These are phyloP conservation scores for Suillus bovinus DNA, from an alignment of 768 basidiomycete genomes.

Conservation along the genomic window DNA sequence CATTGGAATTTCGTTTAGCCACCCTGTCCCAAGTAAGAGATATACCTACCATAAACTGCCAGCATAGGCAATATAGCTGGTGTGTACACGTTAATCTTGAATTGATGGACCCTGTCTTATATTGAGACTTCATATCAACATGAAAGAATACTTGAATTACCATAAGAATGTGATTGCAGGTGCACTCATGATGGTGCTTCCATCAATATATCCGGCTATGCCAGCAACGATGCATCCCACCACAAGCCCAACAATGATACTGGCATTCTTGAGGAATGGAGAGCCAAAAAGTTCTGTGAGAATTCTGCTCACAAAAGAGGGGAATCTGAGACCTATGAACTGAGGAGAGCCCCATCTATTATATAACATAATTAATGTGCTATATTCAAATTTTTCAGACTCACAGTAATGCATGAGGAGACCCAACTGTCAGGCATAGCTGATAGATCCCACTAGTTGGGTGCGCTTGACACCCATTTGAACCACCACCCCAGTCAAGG, in stretches of 20 bases:
- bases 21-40: slow-evolving; percentile 31
- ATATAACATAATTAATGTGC: neutral
- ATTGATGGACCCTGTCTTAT: slow-evolving; percentile 49
- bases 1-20: slow-evolving; percentile 11
- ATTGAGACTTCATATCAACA: neutral
- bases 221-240: slow-evolving; percentile 3
- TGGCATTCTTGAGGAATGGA: slow-evolving; percentile 81
- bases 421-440: slow-evolving; percentile 70
- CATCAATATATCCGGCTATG: slow-evolving; percentile 57
- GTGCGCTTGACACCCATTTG: slow-evolving; percentile 64
- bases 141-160: slow-evolving; percentile 30
- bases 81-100: slow-evolving; percentile 75
- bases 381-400: slow-evolving; percentile 19
- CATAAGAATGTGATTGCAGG: slow-evolving; percentile 85
- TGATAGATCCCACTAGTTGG: slow-evolving; percentile 66
- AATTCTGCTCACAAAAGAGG: slow-evolving; percentile 76
- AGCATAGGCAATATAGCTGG: slow-evolving; percentile 66
- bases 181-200: slow-evolving; percentile 59
- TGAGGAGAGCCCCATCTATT: slow-evolving; percentile 76
- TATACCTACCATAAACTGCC: slow-evolving; percentile 52
- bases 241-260: slow-evolving; percentile 47
- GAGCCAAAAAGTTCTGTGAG: slow-evolving; percentile 81
- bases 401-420: slow-evolving; percentile 67
- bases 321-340: slow-evolving; percentile 86
- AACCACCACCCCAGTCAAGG: slow-evolving; percentile 83